Evolutionary conservation across 1,284 basidiomycete species (phyloP), one percentile per base, ranked within the genome.

Genomic region (Puccinia brachypodii): DNA sequence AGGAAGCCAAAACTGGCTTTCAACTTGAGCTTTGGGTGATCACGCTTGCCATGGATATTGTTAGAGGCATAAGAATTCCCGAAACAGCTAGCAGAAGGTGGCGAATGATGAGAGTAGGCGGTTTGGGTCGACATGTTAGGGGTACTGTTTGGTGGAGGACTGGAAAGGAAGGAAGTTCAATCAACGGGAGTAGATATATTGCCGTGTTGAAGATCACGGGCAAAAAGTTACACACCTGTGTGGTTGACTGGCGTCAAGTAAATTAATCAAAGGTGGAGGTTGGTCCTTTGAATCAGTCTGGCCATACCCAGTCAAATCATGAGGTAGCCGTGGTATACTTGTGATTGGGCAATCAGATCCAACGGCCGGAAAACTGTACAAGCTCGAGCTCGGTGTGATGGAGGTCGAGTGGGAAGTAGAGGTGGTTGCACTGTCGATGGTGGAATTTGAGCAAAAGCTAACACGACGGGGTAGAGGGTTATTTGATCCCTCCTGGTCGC

Each of bases 1-100:
- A 71, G 40, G 28, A 71, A 71, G 25, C 68, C 36, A 31, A 71
- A 71, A 28, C 68, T 71, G n/a, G 68, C 40, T 71, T 71, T 71
- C 28, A 50, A 31, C 44, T 50, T 71, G 28, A 71, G 38, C 42
- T 71, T 71, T 3, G 68, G 42, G 42, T 71, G 40, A 25, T 71
- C 68, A 47, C 42, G 68, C 11, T 25, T 44, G 42, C 44, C 42
- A 71, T 71, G 22, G 8, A 71, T 8, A 33, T 50, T 44, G 31
- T 47, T 71, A 8, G 40, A 44, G 25, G n/a, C 28, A 50, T 8
- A 71, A 1, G 68, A 47, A n/a, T 50, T 71, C 31, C 68, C 68
- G 16, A 71, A 71, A 28, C 44, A 44, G 25, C n/a, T 28, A 31
- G 42, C 40, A 7, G 68, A 19, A 28, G 68, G 68, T 16, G 40